Evolutionary conservation across 768 basidiomycete genomes (phyloP), one percentile per base, ranked within the genome.

Genomic region (Auriscalpium vulgare): DNA sequence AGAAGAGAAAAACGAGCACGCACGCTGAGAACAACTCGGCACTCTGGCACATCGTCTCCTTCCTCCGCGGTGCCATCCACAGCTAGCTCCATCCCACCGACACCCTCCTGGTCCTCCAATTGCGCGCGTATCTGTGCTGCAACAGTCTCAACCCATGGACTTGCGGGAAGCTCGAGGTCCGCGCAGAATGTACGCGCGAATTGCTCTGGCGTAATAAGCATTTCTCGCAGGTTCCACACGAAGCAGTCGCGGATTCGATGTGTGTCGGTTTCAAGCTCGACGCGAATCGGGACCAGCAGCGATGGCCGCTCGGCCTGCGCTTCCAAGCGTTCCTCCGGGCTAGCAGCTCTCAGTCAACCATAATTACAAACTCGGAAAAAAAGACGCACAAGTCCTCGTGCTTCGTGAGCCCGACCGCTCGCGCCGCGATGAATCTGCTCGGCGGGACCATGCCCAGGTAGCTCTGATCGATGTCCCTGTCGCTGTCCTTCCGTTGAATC

Each of bases 181-280:
- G 79, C 74, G 68, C 93, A 95, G 69, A 98, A 95, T 34, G 84
- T 85, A 52, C 73, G 77, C 4, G 95, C 94, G 61, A 99, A 99
- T 1, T 75, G 74, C 55, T 90, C 85, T 0, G 95, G 94, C 23
- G 84, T 87, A 63, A 95, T 85, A 59, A 91, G 72, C n/a, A 76
- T 73, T 72, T 98, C 95, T 67, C 91, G 83, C 47, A 94, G 70
- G 65, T 98, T 97, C 97, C 97, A 99, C 10, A 91, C 81, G 69
- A 99, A 98, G 65, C 87, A 88, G 66, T 99, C 97, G 44, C 95
- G 86, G 68, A 99, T 83, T 64, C 95, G 78, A 65, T 91, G 90
- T 0, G 88, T 88, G 10, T 92, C 91, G 10, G 88, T 92, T 67
- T 97, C 95, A 64, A 99, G 84, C 63, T 98, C 95, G 52, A 99